These are phyloP conservation scores for Geotrichum candidum DNA, from an alignment of 1,139 yeast species.

Conservation along the genomic window DNA sequence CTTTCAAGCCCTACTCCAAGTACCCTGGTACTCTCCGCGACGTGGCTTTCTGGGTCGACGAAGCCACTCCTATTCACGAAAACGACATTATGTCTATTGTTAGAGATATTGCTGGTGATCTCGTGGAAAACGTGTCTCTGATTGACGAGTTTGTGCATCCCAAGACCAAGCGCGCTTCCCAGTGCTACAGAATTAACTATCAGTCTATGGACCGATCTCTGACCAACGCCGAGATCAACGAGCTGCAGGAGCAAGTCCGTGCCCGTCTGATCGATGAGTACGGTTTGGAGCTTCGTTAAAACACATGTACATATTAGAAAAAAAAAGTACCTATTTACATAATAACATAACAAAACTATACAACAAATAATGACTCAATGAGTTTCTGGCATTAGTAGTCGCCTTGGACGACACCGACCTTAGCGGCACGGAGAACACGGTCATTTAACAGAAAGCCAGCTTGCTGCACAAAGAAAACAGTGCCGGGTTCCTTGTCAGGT, in stretches of 20 bases:
- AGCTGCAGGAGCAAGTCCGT: conserved; percentile 59
- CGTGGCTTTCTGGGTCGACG: conserved; percentile 83
- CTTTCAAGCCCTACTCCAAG: conserved; percentile 84
- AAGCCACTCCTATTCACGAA: conserved; percentile 48
- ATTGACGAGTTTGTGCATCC: conserved; percentile 85
- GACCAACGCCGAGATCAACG: conserved; percentile 75
- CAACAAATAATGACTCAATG: neutral
- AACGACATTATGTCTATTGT: conserved; percentile 94
- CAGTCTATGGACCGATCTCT: conserved; percentile 94
- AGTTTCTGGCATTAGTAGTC: conserved; percentile 4
- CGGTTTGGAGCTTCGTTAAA: conserved; percentile 56
- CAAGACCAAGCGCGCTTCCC: conserved; percentile 66
- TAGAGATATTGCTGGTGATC: conserved; percentile 72
- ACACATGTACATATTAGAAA: conserved; percentile 2
- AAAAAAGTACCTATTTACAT: conserved; percentile 7
- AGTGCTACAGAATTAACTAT: conserved; percentile 84
- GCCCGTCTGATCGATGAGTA: conserved; percentile 46
- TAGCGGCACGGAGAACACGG: conserved; percentile 91
- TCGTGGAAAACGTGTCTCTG: conserved; percentile 76
- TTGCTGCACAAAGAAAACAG: conserved; percentile 90
- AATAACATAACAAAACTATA: neutral
- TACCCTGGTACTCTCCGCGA: conserved; percentile 85
- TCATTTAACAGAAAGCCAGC: conserved; percentile 81
- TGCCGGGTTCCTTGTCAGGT: conserved; percentile 87
- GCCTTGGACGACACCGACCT: conserved; percentile 86